Evolutionary conservation across 352 stramenopile species (phyloP).

Genomic region (Phytophthora crassamura): DNA sequence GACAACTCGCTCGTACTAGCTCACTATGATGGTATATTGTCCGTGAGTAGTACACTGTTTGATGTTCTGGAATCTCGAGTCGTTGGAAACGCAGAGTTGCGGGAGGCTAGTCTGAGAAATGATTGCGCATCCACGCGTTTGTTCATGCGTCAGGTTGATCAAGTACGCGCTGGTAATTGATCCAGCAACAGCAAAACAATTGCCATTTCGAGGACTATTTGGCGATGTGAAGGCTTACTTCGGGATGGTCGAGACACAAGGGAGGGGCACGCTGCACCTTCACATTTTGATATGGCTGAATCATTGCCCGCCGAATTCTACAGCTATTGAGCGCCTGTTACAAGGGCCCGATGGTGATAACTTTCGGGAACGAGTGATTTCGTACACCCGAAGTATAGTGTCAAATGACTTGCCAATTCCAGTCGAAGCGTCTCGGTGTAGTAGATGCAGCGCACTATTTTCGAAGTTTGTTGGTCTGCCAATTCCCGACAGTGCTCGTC

Average conservation of each 20-base stretch:
- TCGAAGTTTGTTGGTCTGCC: neutral
- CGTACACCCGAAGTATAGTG: neutral
- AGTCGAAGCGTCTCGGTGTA: neutral
- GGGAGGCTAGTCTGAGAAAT: neutral
- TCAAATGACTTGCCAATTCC: neutral
- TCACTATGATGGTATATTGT: neutral
- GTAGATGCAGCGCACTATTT: neutral
- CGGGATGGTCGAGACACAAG: constrained; percentile 1
- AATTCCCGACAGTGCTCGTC: neutral
- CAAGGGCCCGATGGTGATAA: neutral
- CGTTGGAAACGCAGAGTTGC: neutral
- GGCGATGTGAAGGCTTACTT: neutral
- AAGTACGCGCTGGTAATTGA: neutral
- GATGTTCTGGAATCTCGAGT: neutral
- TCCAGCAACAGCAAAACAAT: neutral
- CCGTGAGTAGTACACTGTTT: neutral
- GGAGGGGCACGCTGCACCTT: neutral
- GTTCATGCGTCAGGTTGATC: constrained; percentile 7
- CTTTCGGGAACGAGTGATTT: neutral
- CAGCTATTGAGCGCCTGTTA: neutral
- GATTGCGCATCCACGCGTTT: neutral
- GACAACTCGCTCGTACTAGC: constrained; percentile 3
- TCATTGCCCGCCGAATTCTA: constrained; percentile 6
- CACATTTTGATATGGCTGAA: constrained; percentile 8
- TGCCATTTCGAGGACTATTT: neutral